Percentiles rank a stretch among this genome's conserved stretches.
Evolutionary conservation across 805 yeast genomes (phyloP).

Genomic region (Kuraishia floccosa): DNA sequence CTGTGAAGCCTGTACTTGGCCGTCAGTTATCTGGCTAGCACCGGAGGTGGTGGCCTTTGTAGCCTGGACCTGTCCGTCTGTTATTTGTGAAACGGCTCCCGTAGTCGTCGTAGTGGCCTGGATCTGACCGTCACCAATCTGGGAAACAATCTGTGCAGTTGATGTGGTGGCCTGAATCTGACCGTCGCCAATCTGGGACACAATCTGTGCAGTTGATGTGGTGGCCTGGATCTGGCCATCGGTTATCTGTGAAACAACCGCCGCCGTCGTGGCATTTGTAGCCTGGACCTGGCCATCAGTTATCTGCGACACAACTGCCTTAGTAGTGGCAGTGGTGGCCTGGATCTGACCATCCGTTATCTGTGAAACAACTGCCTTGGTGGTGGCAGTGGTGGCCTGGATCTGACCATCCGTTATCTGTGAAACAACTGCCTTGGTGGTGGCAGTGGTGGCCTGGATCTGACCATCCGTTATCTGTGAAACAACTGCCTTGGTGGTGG

Average conservation of each 20-base stretch:
- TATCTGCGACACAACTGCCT: conserved; percentile 28
- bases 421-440: conserved; percentile 21
- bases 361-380: conserved; percentile 25
- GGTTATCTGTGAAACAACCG: conserved; percentile 41
- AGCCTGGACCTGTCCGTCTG: conserved; percentile 24
- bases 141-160: conserved; percentile 27
- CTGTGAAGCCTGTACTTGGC: conserved; percentile 21
- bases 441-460: conserved; percentile 20
- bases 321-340: conserved; percentile 14
- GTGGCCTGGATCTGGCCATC: conserved; percentile 54
- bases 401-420: conserved; percentile 37
- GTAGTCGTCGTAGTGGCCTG: conserved; percentile 26
- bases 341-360: conserved; percentile 34
- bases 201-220: conserved; percentile 23
- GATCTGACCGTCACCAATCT: conserved; percentile 36
- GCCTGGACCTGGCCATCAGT: conserved; percentile 30
- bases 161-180: conserved; percentile 37
- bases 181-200: conserved; percentile 41
- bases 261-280: conserved; percentile 12
- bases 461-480: conserved; percentile 27
- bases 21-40: conserved; percentile 26
- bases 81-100: conserved; percentile 20
- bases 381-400: conserved; percentile 23
- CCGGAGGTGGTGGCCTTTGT: conserved; percentile 23
- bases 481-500: conserved; percentile 21